Percentiles rank a stretch among this genome's conserved stretches.
Evolutionary conservation across 768 basidiomycete species (phyloP).

Genomic region (Fibroporia radiculosa): DNA sequence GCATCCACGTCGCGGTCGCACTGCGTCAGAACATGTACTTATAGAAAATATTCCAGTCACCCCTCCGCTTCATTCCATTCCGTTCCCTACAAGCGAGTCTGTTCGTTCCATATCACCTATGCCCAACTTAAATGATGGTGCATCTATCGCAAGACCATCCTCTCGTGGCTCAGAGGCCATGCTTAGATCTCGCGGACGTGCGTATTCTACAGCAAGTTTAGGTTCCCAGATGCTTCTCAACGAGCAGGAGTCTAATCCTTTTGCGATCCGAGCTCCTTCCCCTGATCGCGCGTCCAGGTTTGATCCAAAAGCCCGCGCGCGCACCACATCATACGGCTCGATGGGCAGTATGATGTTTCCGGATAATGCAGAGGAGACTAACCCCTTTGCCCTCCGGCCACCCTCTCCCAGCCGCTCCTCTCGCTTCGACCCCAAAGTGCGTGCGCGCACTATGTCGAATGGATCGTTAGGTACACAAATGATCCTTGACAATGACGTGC

Average conservation of each 20-base stretch:
- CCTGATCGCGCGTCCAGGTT: slow-evolving; percentile 36
- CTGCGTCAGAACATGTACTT: slow-evolving; percentile 41
- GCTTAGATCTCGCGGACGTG: slow-evolving; percentile 35
- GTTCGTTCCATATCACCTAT: slow-evolving; percentile 43
- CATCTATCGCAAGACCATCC: slow-evolving; percentile 21
- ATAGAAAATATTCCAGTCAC: slow-evolving; percentile 35
- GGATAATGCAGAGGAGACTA: slow-evolving; percentile 15
- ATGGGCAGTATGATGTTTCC: slow-evolving; percentile 34
- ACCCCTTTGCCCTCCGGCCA: slow-evolving; percentile 28
- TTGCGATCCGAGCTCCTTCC: slow-evolving; percentile 25
- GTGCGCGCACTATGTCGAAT: slow-evolving; percentile 34
- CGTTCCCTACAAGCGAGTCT: slow-evolving; percentile 45
- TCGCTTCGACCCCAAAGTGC: slow-evolving; percentile 36
- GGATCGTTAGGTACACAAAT: slow-evolving; percentile 58
- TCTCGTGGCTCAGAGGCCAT: slow-evolving; percentile 27
- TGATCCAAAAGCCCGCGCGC: slow-evolving; percentile 37
- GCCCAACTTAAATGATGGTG: slow-evolving; percentile 30
- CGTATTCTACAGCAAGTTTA: slow-evolving; percentile 44
- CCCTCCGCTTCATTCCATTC: slow-evolving; percentile 42
- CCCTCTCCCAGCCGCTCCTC: slow-evolving; percentile 33
- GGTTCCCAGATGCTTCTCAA: slow-evolving; percentile 40
- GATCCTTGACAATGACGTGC: slow-evolving; percentile 40
- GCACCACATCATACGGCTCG: slow-evolving; percentile 45
- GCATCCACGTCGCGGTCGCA: slow-evolving; percentile 38
- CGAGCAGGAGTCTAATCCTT: slow-evolving; percentile 27